These are phyloP conservation scores for Silene coronaria DNA, from an alignment of 179 eudicot genomes.

Conservation along the genomic window DNA sequence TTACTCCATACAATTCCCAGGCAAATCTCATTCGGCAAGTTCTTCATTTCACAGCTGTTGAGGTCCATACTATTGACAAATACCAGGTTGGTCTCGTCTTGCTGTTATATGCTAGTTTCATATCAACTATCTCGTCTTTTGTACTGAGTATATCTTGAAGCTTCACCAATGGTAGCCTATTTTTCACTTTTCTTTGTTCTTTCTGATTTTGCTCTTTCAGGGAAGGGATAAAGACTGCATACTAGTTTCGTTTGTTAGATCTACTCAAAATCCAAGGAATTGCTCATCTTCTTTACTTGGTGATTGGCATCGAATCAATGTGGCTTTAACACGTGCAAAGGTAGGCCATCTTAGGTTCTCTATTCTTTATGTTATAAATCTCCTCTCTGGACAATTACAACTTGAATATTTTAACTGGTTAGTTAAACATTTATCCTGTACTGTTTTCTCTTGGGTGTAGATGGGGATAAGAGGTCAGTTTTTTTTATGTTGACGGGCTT, in stretches of 20 bases:
- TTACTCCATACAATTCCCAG: conserved; percentile 92
- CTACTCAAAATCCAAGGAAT: conserved; percentile 56
- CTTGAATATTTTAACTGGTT: neutral
- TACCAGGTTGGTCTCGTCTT: conserved; percentile 58
- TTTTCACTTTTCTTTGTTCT: neutral
- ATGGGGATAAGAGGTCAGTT: neutral
- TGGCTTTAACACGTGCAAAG: conserved; percentile 97
- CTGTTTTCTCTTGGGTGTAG: neutral
- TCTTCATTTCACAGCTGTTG: conserved; percentile 50
- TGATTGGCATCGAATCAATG: conserved; percentile 97
- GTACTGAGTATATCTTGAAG: neutral
- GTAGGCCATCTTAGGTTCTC: conserved; percentile 29
- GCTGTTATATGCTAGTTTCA: neutral
- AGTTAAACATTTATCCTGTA: neutral
- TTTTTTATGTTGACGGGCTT: neutral
- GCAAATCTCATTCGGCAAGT: conserved; percentile 59
- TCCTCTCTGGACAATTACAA: no score
- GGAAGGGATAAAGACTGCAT: conserved; percentile 98
- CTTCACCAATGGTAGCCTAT: neutral
- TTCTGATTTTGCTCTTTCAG: conserved; percentile 31
- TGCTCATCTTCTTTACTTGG: conserved; percentile 78
- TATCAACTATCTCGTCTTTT: neutral
- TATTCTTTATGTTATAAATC: conserved; percentile 6
- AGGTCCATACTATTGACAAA: conserved; percentile 93
- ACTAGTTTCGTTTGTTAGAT: conserved; percentile 79